phyloP scores from a whole-genome alignment of 2,329 filamentous ascomycete genomes.

The Epicoccum nigrum region DNA sequence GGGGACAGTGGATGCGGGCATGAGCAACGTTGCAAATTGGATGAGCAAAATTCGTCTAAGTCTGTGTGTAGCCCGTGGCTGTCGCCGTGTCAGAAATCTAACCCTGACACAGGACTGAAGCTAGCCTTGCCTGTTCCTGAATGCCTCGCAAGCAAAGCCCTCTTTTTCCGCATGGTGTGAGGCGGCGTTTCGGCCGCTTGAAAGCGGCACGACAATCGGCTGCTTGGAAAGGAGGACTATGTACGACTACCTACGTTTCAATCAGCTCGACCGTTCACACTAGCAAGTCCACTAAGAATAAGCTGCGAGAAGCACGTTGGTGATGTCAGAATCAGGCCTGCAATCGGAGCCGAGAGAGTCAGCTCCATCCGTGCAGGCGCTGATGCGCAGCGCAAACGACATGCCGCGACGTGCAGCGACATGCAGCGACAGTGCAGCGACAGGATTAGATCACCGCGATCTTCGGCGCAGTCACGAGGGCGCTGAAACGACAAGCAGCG shows the following conservation, averaged over 20 bases:
- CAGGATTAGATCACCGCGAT: conserved; percentile 45
- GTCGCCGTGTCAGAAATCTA: conserved; percentile 37
- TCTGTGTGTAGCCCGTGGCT: conserved; percentile 24
- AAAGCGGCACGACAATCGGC: conserved; percentile 19
- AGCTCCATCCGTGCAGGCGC: conserved; percentile 25
- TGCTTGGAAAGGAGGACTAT: conserved; percentile 36
- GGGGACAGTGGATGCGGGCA: conserved; percentile 22
- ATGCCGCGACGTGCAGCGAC: conserved; percentile 26
- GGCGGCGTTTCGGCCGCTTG: conserved; percentile 27
- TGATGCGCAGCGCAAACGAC: conserved; percentile 32
- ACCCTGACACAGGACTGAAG: conserved; percentile 31
- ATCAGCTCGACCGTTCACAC: conserved; percentile 38
- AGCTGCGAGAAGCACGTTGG: conserved; percentile 23
- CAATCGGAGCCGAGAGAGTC: conserved; percentile 21
- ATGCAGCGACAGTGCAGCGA: conserved; percentile 33
- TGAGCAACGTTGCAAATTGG: conserved; percentile 38
- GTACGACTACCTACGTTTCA: too few relatives aligned
- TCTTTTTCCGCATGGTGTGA: conserved; percentile 23
- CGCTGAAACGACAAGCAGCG: conserved; percentile 48
- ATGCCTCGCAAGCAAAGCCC: conserved; percentile 32
- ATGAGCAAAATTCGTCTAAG: conserved; percentile 26
- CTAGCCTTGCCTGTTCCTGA: conserved; percentile 43
- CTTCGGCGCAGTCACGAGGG: conserved; percentile 48
- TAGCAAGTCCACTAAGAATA: conserved; percentile 36
- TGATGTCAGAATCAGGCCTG: conserved; percentile 44